These are phyloP conservation scores for Gossypium bickii DNA, from an alignment of 345 rosid genomes.

Conservation along the genomic window DNA sequence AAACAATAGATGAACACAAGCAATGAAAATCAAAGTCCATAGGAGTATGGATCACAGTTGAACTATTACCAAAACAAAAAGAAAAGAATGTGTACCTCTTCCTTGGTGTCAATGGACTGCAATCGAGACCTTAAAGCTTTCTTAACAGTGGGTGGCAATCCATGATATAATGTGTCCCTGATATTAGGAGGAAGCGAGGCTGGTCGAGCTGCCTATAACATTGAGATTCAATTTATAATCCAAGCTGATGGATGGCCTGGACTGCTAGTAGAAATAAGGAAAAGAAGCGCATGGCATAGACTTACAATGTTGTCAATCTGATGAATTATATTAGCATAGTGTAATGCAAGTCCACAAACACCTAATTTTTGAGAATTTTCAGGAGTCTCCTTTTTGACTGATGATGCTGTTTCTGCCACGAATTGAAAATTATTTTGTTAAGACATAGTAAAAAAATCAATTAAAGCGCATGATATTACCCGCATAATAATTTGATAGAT, in stretches of 20 bases:
- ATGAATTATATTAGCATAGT: conserved; percentile 81
- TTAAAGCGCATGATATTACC: neutral
- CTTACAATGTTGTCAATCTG: conserved; percentile 89
- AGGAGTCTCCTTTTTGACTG: conserved; percentile 18
- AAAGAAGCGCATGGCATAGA: neutral
- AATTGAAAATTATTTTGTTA: conserved; percentile 7
- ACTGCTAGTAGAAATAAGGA: neutral
- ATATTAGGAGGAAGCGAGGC: conserved; percentile 59
- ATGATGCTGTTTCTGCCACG: conserved; percentile 26
- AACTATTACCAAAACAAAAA: neutral
- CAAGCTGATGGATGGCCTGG: neutral
- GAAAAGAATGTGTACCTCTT: conserved; percentile 44
- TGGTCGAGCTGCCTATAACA: conserved; percentile 66
- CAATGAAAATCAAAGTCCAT: neutral
- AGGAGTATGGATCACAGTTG: neutral
- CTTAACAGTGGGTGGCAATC: conserved; percentile 63
- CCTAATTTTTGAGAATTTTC: conserved; percentile 56
- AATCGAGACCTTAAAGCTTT: conserved; percentile 55
- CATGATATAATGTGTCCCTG: conserved; percentile 63
- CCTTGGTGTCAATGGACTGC: conserved; percentile 43
- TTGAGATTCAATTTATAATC: conserved; percentile 7
- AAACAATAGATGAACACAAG: neutral
- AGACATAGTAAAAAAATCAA: neutral
- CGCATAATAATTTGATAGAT: neutral
- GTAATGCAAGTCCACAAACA: conserved; percentile 81